Evolutionary conservation across 2,329 filamentous ascomycete species (phyloP), one percentile per base, ranked within the genome.

Genomic region (Fusarium algeriense): DNA sequence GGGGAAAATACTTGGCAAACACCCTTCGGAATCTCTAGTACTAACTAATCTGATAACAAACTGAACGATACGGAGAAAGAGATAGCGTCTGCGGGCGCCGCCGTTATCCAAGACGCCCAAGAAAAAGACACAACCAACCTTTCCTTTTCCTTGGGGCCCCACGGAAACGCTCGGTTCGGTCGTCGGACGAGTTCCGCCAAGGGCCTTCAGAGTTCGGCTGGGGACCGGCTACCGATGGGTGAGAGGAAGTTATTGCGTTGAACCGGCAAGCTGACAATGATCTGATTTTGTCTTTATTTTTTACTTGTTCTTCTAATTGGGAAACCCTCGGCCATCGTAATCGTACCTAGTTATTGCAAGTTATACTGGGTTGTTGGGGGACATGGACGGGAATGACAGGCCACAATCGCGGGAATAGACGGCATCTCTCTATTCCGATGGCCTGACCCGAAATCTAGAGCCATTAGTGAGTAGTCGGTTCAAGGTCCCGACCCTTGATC

Each of bases 101-200:
- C 44, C 56, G 53, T 69, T 30, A 44, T 68, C 65, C 23, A 50
- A 48, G 34, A n/a, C 32, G 48, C 26, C 37, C 32, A 20, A 26
- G 14, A 17, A 35, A 35, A 23, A 56, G 23, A 48, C 15, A 23
- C 45, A 55, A 17, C 43, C 55, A 55, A 50, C 55, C 57, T 53
- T 59, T 69, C 66, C 50, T 66, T 62, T 58, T 66, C 67, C 57
- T 69, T 65, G 69, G 71, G 45, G 63, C 35, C 58, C 56, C 60
- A 71, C 73, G 72, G 73, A 75, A 73, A 72, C 43, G 60, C 59
- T 76, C 73, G 73, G 73, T 73, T 75, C 73, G 71, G 73, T 23
- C 55, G 65, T 73, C 73, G 71, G 72, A 69, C 53, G 49, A 50
- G 49, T 61, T 58, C 65, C 71, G 65, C 66, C 34, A 28, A 37